Percentiles rank a stretch among this genome's conserved stretches.
phyloP scores from a whole-genome alignment of 192 early-diverging fungal genomes.

The Backusella westeae region DNA sequence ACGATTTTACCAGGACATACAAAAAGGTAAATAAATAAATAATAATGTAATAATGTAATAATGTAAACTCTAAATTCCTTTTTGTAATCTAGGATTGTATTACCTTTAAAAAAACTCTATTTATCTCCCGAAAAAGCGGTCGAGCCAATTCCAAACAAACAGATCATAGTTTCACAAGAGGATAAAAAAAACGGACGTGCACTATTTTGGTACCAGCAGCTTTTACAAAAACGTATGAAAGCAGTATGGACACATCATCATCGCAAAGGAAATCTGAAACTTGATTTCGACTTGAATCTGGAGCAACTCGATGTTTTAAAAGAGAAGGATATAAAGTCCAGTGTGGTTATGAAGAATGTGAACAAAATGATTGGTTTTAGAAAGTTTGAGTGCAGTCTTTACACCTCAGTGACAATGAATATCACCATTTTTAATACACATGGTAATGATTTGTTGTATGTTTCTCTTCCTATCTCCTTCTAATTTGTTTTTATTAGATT shows the following conservation, averaged over 20 bases:
- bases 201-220: constrained; percentile 77
- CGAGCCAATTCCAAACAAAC: constrained; percentile 71
- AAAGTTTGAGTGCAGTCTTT: constrained; percentile 45
- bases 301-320: constrained; percentile 55
- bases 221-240: constrained; percentile 54
- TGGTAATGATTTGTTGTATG: constrained; percentile 32
- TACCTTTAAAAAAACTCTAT: constrained; percentile 62
- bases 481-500: background rate
- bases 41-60: background rate
- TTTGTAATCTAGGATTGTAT: background rate
- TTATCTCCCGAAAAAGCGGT: constrained; percentile 44
- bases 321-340: constrained; percentile 60
- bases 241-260: constrained; percentile 45
- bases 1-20: constrained; percentile 34
- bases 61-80: background rate
- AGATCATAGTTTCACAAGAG: constrained; percentile 69
- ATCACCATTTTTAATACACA: constrained; percentile 47
- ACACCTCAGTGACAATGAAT: constrained; percentile 47
- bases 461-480: background rate
- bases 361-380: constrained; percentile 11
- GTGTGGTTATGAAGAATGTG: constrained; percentile 30
- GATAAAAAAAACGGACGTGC: constrained; percentile 46
- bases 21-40: constrained; percentile 3
- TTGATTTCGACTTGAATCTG: constrained; percentile 44
- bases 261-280: constrained; percentile 54